Base-by-base conservation (phyloP, 2,329 filamentous ascomycete species). In the Claviceps quebecensis region DNA sequence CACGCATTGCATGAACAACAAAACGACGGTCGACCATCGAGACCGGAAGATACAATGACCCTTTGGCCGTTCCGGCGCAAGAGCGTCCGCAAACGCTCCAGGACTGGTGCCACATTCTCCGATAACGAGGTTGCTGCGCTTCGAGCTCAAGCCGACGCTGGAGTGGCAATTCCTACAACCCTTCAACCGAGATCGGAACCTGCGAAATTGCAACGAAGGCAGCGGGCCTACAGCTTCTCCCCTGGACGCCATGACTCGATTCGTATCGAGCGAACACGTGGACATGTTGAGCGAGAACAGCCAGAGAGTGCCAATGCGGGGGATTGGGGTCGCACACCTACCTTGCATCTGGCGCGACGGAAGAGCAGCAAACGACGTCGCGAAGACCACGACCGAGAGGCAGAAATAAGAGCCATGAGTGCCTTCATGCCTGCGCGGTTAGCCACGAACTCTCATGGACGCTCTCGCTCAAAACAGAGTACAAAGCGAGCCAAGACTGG, bases 381-480 rank as follows among this genome's bases (percentile, higher is more conserved):
- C 58, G 76, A 84, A 56, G 86, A 94, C 56, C 79, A 81, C 62
- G 76, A 84, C 53, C 78, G 91, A 52, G 90, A 95, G 67, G 87
- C 87, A 55, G 88, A 95, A 67, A 89, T 96, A 62, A 86, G 83
- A 63, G 82, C 87, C 50, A 87, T 96, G 85, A 86, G 80, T 61
- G 78, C 80, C 41, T 77, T 76, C 54, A 77, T 83, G 57, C 81
- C 86, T 5, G 70, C 81, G 50, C 78, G 86, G 49, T 74, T 82
- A 5, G 75, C 76, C 11, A 75, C 76, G 47, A 76, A 82, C 54
- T 71, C 74, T 36, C 78, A 76, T 64, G 76, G 76, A 50, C 72
- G 80, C 45, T 75, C 85, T 45, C 76, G 79, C 53, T 77, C 75
- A 60, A 78, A 74, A 73, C 72, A 73, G 65, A 77, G 87, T 57